Evolutionary conservation across 805 yeast species (phyloP).

Genomic region (Saccharomycopsis malanga): DNA sequence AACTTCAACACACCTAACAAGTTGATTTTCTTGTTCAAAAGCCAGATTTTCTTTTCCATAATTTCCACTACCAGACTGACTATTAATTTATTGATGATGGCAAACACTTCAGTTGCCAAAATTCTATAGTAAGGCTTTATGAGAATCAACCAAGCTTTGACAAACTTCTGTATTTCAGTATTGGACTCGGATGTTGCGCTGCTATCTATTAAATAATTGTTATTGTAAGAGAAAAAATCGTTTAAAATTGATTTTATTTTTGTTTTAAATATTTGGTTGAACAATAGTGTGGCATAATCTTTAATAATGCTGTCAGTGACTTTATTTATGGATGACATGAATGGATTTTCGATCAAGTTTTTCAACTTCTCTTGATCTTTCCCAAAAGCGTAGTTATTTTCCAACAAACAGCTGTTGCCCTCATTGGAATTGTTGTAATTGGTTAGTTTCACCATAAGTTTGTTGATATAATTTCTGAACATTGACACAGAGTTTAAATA

Average conservation of each 20-base stretch:
- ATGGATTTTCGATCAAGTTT: constrained; percentile 24
- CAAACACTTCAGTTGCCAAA: constrained; percentile 47
- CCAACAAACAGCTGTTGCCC: constrained; percentile 28
- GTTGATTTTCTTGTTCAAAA: constrained; percentile 59
- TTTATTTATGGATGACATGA: constrained; percentile 23
- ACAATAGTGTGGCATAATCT: constrained; percentile 39
- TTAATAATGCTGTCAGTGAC: constrained; percentile 29
- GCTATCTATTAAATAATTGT: constrained; percentile 23
- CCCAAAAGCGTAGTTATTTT: constrained; percentile 34
- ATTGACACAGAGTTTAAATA: constrained; percentile 67
- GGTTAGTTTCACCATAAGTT: constrained; percentile 38
- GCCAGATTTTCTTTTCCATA: constrained; percentile 63
- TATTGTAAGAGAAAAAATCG: constrained; percentile 32
- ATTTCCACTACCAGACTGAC: constrained; percentile 48
- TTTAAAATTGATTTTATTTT: constrained; percentile 37
- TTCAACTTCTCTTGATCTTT: constrained; percentile 28
- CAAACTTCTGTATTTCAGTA: constrained; percentile 39
- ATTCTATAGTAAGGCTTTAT: constrained; percentile 59
- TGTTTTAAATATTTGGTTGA: constrained; percentile 41
- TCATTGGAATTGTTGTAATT: not conserved
- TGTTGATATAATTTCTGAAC: constrained; percentile 50
- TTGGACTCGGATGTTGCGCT: constrained; percentile 26
- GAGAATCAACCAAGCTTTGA: constrained; percentile 55
- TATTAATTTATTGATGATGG: constrained; percentile 38
- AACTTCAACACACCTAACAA: constrained; percentile 78